Base-by-base conservation (phyloP, 352 stramenopile species). In the Stramenopiles sp. region DNA sequence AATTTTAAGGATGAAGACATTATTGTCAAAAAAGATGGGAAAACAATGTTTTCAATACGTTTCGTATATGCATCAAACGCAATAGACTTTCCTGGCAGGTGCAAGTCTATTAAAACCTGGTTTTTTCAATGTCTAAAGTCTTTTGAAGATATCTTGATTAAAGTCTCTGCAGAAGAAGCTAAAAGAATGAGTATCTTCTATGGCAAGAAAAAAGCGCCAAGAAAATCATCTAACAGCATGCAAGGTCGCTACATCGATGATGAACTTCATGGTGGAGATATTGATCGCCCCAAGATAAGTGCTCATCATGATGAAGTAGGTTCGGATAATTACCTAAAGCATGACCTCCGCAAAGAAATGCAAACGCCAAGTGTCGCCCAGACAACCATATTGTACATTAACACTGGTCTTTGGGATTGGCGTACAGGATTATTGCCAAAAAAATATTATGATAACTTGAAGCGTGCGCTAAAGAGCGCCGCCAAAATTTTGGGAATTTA, bases 351-450 rank as follows among this genome's bases (percentile, higher is more conserved):
- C n/a, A n/a, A n/a, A n/a, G n/a, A n/a, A n/a, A n/a, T n/a, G n/a
- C n/a, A n/a, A n/a, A n/a, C n/a, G n/a, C n/a, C n/a, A n/a, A n/a
- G n/a, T n/a, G n/a, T n/a, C n/a, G n/a, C n/a, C n/a, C n/a, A n/a
- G n/a, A 55, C 4, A 55, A 55, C 4, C 39, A 55, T 78, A 14
- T 33, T 78, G 22, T 78, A 33, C 22, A 14, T 78, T 33, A 78
- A 78, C 22, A 33, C 71, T 78, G 71, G 71, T 14, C 8, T 78
- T 14, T 78, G 71, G 71, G 71, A 78, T 33, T 78, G 71, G 71
- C 4, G 71, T 4, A 78, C 71, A 14, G 71, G 71, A 14, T 33
- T 78, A 33, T 33, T 33, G 30, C 30, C 71, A 33, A 33, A 31
- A 33, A 14, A 78, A 14, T 78, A 78, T 33, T 33, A 4, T 14